These are phyloP conservation scores for Limonium bicolor DNA, from an alignment of 148 eudicot genomes.

Conservation along the genomic window DNA sequence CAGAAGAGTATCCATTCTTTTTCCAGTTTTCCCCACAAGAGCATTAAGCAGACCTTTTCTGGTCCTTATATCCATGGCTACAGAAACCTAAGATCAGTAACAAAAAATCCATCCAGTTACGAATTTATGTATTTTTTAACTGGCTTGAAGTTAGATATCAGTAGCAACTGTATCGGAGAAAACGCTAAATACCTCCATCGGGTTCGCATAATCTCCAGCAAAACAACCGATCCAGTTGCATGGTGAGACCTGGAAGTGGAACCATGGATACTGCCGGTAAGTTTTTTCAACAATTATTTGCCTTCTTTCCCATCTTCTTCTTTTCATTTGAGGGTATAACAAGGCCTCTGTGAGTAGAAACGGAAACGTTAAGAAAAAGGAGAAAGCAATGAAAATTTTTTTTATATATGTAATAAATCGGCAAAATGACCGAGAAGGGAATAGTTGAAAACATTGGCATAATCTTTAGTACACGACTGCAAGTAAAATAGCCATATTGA, in stretches of 20 bases:
- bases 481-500: too few species aligned
- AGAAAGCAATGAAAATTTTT: too few species aligned
- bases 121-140: too few species aligned
- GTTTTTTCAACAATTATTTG: constrained; percentile 80
- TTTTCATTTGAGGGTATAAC: constrained; percentile 90
- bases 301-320: constrained; percentile 84
- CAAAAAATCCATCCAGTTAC: too few species aligned
- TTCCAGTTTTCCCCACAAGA: constrained; percentile 75
- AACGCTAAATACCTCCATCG: constrained; percentile 71
- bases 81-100: constrained; percentile 64
- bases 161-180: too few species aligned
- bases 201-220: constrained; percentile 88
- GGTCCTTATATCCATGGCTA: constrained; percentile 91
- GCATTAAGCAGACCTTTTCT: constrained; percentile 93
- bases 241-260: constrained; percentile 39
- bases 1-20: constrained; percentile 97
- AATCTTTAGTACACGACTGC: too few species aligned
- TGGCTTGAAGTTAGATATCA: too few species aligned
- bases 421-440: too few species aligned
- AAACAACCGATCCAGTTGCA: constrained; percentile 65
- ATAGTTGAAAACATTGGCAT: too few species aligned
- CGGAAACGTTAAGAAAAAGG: too few species aligned
- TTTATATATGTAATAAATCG: too few species aligned
- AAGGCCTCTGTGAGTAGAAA: constrained; percentile 56
- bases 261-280: constrained; percentile 74